Percentiles rank a stretch among this genome's conserved stretches.
These are phyloP conservation scores for Aspergillus baeticus DNA, from an alignment of 495 filamentous ascomycete genomes.

Conservation along the genomic window DNA sequence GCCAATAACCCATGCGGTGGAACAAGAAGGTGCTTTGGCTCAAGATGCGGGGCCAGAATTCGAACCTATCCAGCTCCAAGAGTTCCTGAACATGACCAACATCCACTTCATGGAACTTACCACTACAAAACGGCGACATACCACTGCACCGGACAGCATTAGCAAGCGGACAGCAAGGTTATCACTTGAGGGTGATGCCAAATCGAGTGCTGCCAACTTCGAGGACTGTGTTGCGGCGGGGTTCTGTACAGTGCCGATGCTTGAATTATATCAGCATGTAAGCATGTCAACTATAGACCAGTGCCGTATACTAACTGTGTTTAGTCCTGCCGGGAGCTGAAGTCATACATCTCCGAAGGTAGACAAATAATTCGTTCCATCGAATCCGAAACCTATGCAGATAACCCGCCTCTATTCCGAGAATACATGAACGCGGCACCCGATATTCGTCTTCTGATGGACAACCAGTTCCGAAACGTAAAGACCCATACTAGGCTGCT, in stretches of 20 bases:
- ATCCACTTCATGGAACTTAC: conserved; percentile 96
- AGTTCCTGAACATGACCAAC: conserved; percentile 91
- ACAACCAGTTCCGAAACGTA: conserved; percentile 94
- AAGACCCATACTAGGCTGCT: conserved; percentile 86
- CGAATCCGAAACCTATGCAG: conserved; percentile 78
- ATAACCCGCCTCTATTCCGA: conserved; percentile 86
- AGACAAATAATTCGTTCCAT: conserved; percentile 83
- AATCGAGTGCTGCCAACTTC: conserved; percentile 45
- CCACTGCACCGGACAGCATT: conserved; percentile 60
- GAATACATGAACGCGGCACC: conserved; percentile 88
- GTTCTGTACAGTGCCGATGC: conserved; percentile 86
- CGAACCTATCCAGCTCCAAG: conserved; percentile 79
- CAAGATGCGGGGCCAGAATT: conserved; percentile 37
- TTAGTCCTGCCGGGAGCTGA: conserved; percentile 87
- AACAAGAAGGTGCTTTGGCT: conserved; percentile 16
- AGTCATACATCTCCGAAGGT: conserved; percentile 91
- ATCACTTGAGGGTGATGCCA: conserved; percentile 45
- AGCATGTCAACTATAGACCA: conserved; percentile 29
- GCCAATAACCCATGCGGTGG: conserved; percentile 20
- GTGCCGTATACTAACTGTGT: conserved; percentile 30
- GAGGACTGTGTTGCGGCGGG: conserved; percentile 83
- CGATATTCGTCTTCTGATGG: conserved; percentile 82
- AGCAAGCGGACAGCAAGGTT: conserved; percentile 36
- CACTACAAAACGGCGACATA: conserved; percentile 88
- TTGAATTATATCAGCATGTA: conserved; percentile 92